phyloP scores from a whole-genome alignment of 2,329 filamentous ascomycete genomes.

The Trichophyton schoenleinii region DNA sequence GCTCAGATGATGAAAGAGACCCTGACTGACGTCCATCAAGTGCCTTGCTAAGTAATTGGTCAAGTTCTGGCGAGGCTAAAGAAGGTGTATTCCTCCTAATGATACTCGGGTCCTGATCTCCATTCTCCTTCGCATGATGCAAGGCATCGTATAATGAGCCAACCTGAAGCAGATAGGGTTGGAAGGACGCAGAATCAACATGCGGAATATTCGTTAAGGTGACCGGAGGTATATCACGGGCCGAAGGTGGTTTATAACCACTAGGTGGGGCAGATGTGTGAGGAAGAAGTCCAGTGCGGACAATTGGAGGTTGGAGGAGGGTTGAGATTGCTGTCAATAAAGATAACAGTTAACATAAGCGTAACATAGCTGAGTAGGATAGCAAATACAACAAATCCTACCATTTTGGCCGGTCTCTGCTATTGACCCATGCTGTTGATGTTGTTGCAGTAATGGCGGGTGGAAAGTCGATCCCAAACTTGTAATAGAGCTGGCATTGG shows the following conservation, averaged over 20 bases:
- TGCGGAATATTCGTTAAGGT: slow-evolving; percentile 77
- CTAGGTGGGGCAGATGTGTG: slow-evolving; percentile 58
- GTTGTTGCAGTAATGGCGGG: slow-evolving; percentile 38
- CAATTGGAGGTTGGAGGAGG: slow-evolving; percentile 62
- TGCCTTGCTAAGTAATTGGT: slow-evolving; percentile 36
- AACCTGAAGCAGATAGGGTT: slow-evolving; percentile 71
- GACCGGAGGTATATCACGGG: slow-evolving; percentile 85
- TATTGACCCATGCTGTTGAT: slow-evolving; percentile 38
- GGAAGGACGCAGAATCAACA: slow-evolving; percentile 68
- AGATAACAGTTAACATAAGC: not conserved
- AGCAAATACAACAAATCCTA: slow-evolving; percentile 17
- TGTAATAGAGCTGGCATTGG: slow-evolving; percentile 73
- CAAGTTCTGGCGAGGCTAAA: slow-evolving; percentile 37
- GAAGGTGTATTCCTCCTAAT: slow-evolving; percentile 32
- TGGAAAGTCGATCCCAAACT: slow-evolving; percentile 80
- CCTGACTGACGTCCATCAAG: slow-evolving; percentile 31
- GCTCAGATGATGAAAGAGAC: slow-evolving; percentile 4
- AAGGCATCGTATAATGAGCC: slow-evolving; percentile 81
- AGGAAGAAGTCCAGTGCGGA: slow-evolving; percentile 68
- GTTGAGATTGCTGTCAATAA: slow-evolving; percentile 60
- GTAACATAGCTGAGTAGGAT: not conserved
- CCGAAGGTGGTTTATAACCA: slow-evolving; percentile 68
- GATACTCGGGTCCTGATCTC: slow-evolving; percentile 48
- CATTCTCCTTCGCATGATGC: slow-evolving; percentile 65
- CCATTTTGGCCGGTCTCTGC: slow-evolving; percentile 62